Base-by-base conservation (phyloP, 371 early-diverging fungal species). In the Mortierella sp. region DNA sequence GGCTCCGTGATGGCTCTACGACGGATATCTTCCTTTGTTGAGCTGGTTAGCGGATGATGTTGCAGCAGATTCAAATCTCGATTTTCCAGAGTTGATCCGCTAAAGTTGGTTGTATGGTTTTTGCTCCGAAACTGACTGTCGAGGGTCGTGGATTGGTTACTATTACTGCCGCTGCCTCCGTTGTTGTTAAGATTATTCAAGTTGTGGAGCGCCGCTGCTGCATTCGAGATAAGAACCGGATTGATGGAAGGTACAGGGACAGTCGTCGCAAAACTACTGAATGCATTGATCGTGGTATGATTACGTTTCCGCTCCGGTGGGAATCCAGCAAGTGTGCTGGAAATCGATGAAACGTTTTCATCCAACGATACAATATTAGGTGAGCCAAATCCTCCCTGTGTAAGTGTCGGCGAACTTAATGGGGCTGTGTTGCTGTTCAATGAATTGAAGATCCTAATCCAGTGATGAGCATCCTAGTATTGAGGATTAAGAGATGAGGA, bases 1-100 rank as follows among this genome's bases (percentile, higher is more conserved):
- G 72, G 72, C 13, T 67, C 72, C 3, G 72, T 67, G 13, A 72
- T 72, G 19, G 72, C 72, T 45, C 72, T 34, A 18, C 67, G 45
- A 10, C 72, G 39, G 27, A 49, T 59, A n/a, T 67, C 67, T 2
- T 67, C 72, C n/a, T 54, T 62, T 13, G 18, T 49, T 21, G 39
- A 39, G 14, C 23, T 23, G 14, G 56, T 55, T 19, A 58, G 21
- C 6, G 46, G 57, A 24, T 48, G 57, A 34, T 61, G 56, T 23
- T 61, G 67, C 3, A 63, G 43, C 50, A 41, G n/a, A 21, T 26
- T 47, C 27, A 31, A 27, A 16, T 60, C 55, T 47, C 57, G 30
- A 31, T 13, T 57, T 4, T 52, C 54, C 14, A 38, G 16, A 2
- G 28, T 2, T 1, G 46, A 43, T 13, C 12, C 38, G 1, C 47